Evolutionary conservation across 371 early-diverging fungal genomes (phyloP).

Genomic region (Mucor indicus): DNA sequence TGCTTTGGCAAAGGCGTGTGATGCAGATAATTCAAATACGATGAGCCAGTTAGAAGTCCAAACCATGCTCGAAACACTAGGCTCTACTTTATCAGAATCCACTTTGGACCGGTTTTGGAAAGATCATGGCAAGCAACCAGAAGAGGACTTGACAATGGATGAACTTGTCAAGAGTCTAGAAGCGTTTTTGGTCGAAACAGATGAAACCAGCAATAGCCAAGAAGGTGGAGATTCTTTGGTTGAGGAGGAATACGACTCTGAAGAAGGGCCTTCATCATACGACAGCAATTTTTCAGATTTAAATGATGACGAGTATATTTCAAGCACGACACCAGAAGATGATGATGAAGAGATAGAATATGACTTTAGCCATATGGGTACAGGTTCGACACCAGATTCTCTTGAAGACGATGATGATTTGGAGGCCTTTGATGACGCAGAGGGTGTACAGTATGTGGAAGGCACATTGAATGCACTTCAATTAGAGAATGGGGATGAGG

Average conservation of each 20-base stretch:
- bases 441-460: constrained; percentile 24
- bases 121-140: constrained; percentile 53
- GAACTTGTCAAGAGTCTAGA: constrained; percentile 69
- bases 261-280: constrained; percentile 24
- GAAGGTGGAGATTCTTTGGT: constrained; percentile 8
- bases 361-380: constrained; percentile 3
- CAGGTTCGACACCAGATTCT: too few species aligned
- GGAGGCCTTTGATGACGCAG: constrained; percentile 23
- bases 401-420: constrained; percentile 18
- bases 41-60: constrained; percentile 61
- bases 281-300: too few species aligned
- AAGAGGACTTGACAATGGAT: constrained; percentile 64
- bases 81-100: constrained; percentile 67
- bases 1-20: constrained; percentile 65
- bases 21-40: constrained; percentile 50
- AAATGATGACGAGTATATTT: constrained; percentile 20
- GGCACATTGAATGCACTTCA: constrained; percentile 8
- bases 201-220: constrained; percentile 10
- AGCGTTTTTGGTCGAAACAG: constrained; percentile 26
- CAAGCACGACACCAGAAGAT: constrained; percentile 1
- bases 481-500: not conserved
- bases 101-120: constrained; percentile 66
- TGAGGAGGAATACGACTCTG: constrained; percentile 10
- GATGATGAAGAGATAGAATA: constrained; percentile 1
- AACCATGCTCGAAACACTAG: constrained; percentile 76